Evolutionary conservation across 257 asterid species (phyloP).

Genomic region (Solanum acaule): DNA sequence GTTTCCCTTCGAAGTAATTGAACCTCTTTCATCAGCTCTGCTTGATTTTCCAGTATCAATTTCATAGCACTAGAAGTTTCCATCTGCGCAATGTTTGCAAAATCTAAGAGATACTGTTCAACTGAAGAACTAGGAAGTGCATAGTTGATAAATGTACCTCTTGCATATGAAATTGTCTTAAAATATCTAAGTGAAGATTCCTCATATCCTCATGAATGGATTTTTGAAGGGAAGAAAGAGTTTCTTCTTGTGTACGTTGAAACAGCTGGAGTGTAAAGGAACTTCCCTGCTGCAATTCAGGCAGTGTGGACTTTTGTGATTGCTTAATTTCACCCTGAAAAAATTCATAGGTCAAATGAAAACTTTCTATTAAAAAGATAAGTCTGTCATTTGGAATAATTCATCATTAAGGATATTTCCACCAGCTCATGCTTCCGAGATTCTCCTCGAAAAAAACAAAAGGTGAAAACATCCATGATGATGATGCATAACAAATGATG

Average conservation of each 20-base stretch:
- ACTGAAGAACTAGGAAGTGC: neutral
- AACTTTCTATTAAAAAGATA: neutral
- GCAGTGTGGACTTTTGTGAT: slow-evolving; percentile 22
- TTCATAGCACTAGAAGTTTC: slow-evolving; percentile 56
- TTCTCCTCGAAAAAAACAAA: neutral
- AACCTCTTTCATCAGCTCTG: slow-evolving; percentile 71
- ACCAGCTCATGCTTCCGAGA: neutral
- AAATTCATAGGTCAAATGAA: neutral
- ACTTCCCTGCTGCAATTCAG: slow-evolving; percentile 63
- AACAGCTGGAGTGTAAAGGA: slow-evolving; percentile 89
- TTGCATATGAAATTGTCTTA: slow-evolving; percentile 88
- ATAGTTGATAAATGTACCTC: slow-evolving; percentile 44
- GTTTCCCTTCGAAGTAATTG: slow-evolving; percentile 67
- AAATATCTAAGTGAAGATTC: slow-evolving; percentile 76
- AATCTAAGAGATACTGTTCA: neutral
- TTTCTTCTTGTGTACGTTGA: slow-evolving; percentile 88
- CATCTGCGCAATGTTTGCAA: slow-evolving; percentile 37
- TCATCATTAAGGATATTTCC: neutral
- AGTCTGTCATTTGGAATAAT: neutral
- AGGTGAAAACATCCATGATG: neutral
- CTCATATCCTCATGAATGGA: slow-evolving; percentile 92
- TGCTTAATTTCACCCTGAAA: slow-evolving; percentile 56
- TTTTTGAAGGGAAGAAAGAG: slow-evolving; percentile 69
- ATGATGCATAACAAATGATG: slow-evolving; percentile 1
- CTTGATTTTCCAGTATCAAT: slow-evolving; percentile 63